Percentiles rank a stretch among this genome's conserved stretches.
phyloP scores from a whole-genome alignment of 179 eudicot genomes.

The Carnegiea gigantea region DNA sequence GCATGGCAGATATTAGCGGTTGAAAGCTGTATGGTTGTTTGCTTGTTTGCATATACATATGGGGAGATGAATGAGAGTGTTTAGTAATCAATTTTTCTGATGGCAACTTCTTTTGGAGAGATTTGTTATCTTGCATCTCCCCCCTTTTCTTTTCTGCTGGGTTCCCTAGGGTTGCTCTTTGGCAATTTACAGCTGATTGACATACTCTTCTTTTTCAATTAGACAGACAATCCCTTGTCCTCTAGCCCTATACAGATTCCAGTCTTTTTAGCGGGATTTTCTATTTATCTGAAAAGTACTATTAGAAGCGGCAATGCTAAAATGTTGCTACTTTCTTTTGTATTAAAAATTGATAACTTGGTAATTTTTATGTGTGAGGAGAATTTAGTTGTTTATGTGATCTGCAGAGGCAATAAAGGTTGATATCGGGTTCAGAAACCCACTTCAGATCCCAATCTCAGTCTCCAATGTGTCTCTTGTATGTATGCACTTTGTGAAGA shows the following conservation, averaged over 20 bases:
- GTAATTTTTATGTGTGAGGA: not conserved
- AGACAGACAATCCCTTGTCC: not conserved
- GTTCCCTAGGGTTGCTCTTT: not conserved
- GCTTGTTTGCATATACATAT: not conserved
- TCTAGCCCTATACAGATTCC: not conserved
- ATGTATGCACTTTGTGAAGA: constrained; percentile 63
- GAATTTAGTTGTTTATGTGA: not conserved
- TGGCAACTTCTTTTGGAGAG: not conserved
- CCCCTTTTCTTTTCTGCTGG: not conserved
- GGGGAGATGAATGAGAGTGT: not conserved
- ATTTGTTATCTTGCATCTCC: not conserved
- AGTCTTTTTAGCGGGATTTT: not conserved
- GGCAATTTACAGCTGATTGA: not conserved
- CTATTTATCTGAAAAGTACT: not conserved
- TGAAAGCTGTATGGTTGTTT: not conserved
- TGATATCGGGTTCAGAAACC: constrained; percentile 80
- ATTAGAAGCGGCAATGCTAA: not conserved
- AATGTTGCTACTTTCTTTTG: not conserved
- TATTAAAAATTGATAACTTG: not conserved
- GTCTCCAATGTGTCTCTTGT: constrained; percentile 70
- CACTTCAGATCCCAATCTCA: constrained; percentile 82
- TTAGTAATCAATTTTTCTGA: not conserved
- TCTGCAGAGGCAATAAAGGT: constrained; percentile 84
- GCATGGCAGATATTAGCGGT: not conserved
- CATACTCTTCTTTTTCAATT: not conserved